Evolutionary conservation across 441 rosid genomes (phyloP).

Genomic region (Sinapis alba): DNA sequence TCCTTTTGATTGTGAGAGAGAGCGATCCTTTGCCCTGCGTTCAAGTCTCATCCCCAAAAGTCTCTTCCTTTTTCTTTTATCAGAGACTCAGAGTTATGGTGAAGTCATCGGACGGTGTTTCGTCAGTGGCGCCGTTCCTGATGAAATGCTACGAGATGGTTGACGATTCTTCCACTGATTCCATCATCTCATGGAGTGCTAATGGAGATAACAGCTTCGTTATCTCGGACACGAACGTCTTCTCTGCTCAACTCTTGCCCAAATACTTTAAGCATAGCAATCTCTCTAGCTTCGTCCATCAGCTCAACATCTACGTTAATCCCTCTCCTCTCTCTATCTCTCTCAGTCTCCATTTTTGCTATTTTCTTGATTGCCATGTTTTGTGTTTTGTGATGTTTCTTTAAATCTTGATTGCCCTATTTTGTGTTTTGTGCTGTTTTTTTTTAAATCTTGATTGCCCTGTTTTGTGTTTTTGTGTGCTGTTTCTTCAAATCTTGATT

Average conservation of each 20-base stretch:
- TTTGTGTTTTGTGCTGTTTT: background rate
- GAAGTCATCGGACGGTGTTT: slow-evolving; percentile 56
- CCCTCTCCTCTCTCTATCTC: slow-evolving; percentile 1
- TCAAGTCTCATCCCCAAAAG: background rate
- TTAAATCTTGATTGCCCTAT: too few relatives aligned
- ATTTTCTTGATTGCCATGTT: too few relatives aligned
- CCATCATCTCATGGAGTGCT: slow-evolving; percentile 71
- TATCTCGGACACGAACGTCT: slow-evolving; percentile 65
- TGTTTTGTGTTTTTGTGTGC: too few relatives aligned
- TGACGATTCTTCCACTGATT: slow-evolving; percentile 66
- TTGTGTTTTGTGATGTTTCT: too few relatives aligned
- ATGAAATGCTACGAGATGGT: slow-evolving; percentile 93
- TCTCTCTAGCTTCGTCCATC: slow-evolving; percentile 85
- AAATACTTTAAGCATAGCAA: slow-evolving; percentile 87
- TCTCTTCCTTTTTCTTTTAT: background rate
- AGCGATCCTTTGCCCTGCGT: background rate
- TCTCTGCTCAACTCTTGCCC: slow-evolving; percentile 75
- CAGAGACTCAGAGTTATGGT: slow-evolving; percentile 49
- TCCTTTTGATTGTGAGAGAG: background rate
- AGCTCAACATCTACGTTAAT: slow-evolving; percentile 90
- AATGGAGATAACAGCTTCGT: slow-evolving; percentile 55
- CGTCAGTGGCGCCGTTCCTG: slow-evolving; percentile 69
- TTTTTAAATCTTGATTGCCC: too few relatives aligned
- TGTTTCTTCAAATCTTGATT: too few relatives aligned
- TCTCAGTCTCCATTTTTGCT: background rate